Evolutionary conservation across 495 filamentous ascomycete genomes (phyloP).

Genomic region (Umbilicaria muhlenbergii): DNA sequence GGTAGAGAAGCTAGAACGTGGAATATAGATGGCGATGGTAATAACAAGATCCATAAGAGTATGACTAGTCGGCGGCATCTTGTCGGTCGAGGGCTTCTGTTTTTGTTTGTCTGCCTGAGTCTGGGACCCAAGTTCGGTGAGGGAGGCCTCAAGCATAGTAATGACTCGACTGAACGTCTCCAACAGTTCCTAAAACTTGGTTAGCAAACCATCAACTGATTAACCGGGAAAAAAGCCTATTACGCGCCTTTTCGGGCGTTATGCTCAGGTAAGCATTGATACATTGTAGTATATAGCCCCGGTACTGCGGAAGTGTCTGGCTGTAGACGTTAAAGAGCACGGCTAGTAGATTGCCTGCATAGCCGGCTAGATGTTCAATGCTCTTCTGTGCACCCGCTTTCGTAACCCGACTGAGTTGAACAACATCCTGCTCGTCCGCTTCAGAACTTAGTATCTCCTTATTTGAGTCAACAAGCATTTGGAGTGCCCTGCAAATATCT

Average conservation of each 20-base stretch:
- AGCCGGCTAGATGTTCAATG: constrained; percentile 56
- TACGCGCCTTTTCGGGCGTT: constrained; percentile 43
- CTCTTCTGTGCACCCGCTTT: constrained; percentile 62
- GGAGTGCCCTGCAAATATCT: constrained; percentile 73
- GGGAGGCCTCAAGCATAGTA: constrained; percentile 60
- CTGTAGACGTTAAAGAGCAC: constrained; percentile 98
- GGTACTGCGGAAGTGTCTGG: constrained; percentile 80
- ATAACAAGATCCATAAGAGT: constrained; percentile 93
- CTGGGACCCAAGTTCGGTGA: constrained; percentile 40
- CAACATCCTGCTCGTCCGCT: constrained; percentile 46
- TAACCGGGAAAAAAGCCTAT: not conserved
- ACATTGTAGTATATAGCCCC: constrained; percentile 77
- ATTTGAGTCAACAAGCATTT: constrained; percentile 80
- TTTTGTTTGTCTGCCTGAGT: constrained; percentile 41
- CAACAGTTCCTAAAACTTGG: constrained; percentile 47
- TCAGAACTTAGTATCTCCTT: constrained; percentile 51
- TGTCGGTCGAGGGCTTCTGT: constrained; percentile 43
- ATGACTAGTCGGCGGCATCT: constrained; percentile 85
- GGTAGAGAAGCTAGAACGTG: constrained; percentile 59
- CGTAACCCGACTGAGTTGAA: constrained; percentile 55
- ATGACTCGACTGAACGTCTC: constrained; percentile 78
- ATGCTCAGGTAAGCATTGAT: constrained; percentile 92
- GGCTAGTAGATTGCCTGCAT: constrained; percentile 76
- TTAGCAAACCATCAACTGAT: constrained; percentile 8
- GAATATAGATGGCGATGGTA: constrained; percentile 85